Conservation (phyloP, 257 asterid species). For the Solanum peruvianum region DNA sequence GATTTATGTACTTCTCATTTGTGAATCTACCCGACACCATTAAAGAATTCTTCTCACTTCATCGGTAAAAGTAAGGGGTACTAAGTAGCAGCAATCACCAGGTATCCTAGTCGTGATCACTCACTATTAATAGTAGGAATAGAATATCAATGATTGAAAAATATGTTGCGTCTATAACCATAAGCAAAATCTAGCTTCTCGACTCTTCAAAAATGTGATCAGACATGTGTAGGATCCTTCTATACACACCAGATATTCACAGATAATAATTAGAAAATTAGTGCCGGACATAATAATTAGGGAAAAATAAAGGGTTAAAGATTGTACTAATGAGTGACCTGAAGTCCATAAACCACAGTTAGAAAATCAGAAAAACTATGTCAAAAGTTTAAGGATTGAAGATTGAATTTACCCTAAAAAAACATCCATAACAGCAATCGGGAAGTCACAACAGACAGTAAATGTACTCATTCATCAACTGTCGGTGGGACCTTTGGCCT, state of each 20-base stretch:
- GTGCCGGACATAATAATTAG: too few species aligned
- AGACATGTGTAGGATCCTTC: neutral
- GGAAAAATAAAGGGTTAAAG: neutral
- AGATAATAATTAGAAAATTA: neutral
- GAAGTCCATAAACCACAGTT: slow-evolving; percentile 47
- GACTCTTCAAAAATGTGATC: neutral
- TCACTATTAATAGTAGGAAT: neutral
- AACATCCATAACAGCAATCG: slow-evolving; percentile 41
- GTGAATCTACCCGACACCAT: neutral
- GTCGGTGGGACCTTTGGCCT: slow-evolving; percentile 91
- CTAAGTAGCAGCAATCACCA: neutral
- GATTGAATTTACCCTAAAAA: too few species aligned
- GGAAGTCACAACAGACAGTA: slow-evolving; percentile 81
- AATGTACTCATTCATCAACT: slow-evolving; percentile 88
- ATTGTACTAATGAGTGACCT: neutral
- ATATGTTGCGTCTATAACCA: neutral
- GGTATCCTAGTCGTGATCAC: neutral
- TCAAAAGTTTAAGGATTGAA: too few species aligned
- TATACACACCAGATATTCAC: neutral
- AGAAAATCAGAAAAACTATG: too few species aligned
- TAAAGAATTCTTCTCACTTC: neutral
- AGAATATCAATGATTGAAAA: neutral
- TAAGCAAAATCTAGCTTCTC: neutral
- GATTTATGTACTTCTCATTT: neutral
- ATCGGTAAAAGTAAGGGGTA: neutral